Percentiles rank a stretch among this genome's conserved stretches.
Evolutionary conservation across 768 basidiomycete species (phyloP).

Genomic region (Coprinopsis sp.): DNA sequence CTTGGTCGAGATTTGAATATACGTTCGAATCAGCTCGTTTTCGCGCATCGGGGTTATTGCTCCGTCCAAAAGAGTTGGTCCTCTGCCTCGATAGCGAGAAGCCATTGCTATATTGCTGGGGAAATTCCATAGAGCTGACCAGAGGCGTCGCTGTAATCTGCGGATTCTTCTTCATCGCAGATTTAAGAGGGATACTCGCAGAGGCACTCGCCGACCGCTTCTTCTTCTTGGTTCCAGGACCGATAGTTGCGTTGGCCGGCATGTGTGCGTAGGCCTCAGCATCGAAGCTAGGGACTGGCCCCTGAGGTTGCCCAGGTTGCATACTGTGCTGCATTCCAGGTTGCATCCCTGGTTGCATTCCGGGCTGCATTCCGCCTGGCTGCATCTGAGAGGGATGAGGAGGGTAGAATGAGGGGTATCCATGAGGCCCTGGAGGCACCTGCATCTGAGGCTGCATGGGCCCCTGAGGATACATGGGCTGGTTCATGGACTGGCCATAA

Average conservation of each 20-base stretch:
- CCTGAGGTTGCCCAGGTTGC: slow-evolving; percentile 11
- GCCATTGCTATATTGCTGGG: slow-evolving; percentile 4
- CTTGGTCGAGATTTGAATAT: slow-evolving; percentile 4
- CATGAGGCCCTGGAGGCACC: slow-evolving; percentile 24
- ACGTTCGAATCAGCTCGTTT: slow-evolving; percentile 13
- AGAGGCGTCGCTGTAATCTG: slow-evolving; percentile 7
- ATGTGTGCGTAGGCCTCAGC: slow-evolving; percentile 22
- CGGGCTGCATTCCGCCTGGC: too few relatives aligned
- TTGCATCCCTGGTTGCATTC: too few relatives aligned
- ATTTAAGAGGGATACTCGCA: slow-evolving; percentile 10
- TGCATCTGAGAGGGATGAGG: slow-evolving; percentile 21
- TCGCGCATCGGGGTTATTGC: slow-evolving; percentile 7
- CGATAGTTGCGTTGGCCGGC: slow-evolving; percentile 3
- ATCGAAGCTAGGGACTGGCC: slow-evolving; percentile 23
- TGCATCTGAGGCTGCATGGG: slow-evolving; percentile 14
- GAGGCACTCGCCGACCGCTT: slow-evolving; percentile 3
- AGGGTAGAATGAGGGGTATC: slow-evolving; percentile 32
- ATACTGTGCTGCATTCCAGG: slow-evolving; percentile 4
- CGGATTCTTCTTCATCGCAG: slow-evolving; percentile 10
- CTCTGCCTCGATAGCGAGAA: slow-evolving; percentile 5
- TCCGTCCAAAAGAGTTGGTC: slow-evolving; percentile 11
- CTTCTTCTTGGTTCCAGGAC: slow-evolving; percentile 5
- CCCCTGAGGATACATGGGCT: slow-evolving; percentile 39
- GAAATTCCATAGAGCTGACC: slow-evolving; percentile 8
- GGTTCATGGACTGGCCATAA: slow-evolving; percentile 44